These are phyloP conservation scores for Podaxis pistillaris DNA, from an alignment of 768 basidiomycete species.

Conservation along the genomic window DNA sequence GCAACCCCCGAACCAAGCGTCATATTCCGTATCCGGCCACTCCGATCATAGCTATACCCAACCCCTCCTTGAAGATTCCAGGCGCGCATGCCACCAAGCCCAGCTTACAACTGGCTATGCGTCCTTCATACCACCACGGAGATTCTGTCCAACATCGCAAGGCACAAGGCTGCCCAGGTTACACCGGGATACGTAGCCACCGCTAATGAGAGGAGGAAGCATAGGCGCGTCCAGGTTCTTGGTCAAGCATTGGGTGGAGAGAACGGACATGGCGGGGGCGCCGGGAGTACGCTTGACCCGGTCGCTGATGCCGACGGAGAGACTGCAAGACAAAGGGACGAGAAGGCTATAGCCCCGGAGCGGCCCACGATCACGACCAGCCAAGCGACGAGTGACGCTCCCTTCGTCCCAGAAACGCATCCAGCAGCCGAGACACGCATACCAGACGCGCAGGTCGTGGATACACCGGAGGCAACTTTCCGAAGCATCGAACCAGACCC, in stretches of 20 bases:
- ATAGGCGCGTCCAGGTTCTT: slow-evolving; percentile 1
- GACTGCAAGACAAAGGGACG: too few species aligned
- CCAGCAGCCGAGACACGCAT: too few species aligned
- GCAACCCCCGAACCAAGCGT: not conserved
- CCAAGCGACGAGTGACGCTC: too few species aligned
- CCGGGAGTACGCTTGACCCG: not conserved
- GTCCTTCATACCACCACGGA: slow-evolving; percentile 60
- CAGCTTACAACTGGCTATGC: slow-evolving; percentile 71
- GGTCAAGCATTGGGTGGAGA: not conserved
- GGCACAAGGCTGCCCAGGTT: slow-evolving; percentile 48
- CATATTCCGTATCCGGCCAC: not conserved
- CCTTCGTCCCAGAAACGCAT: too few species aligned
- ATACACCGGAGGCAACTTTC: too few species aligned
- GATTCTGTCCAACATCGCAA: slow-evolving; percentile 62
- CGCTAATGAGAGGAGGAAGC: slow-evolving; percentile 14
- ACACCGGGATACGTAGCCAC: slow-evolving; percentile 20
- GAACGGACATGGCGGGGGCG: not conserved
- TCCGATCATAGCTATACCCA: not conserved
- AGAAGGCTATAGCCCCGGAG: too few species aligned
- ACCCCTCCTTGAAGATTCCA: not conserved
- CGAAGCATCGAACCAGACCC: too few species aligned
- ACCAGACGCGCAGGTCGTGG: too few species aligned
- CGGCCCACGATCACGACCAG: too few species aligned
- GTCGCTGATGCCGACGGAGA: not conserved
- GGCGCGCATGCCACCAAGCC: slow-evolving; percentile 60